phyloP scores from a whole-genome alignment of 768 basidiomycete species.

The Chalciporus chontae region DNA sequence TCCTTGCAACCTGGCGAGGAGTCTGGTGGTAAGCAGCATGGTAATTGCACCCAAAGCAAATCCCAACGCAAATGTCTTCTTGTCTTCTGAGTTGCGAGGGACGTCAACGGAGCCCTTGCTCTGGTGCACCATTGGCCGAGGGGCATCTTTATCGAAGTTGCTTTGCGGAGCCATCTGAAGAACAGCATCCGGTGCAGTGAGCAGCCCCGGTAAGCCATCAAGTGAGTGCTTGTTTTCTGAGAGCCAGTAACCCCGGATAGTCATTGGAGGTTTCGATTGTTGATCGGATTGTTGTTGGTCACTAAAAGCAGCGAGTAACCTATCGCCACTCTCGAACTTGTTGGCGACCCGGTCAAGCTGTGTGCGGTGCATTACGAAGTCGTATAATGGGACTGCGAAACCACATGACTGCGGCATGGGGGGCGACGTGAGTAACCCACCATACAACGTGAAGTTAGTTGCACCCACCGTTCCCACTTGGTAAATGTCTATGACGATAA shows the following conservation, averaged over 20 bases:
- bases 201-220: slow-evolving; percentile 56
- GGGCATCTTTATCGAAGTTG: too few relatives aligned
- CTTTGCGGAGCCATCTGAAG: background rate
- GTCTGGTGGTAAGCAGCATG: too few relatives aligned
- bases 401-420: slow-evolving; percentile 56
- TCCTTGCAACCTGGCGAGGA: too few relatives aligned
- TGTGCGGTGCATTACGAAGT: slow-evolving; percentile 54
- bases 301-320: slow-evolving; percentile 12
- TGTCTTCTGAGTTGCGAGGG: too few relatives aligned
- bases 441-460: background rate
- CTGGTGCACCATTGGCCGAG: too few relatives aligned
- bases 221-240: slow-evolving; percentile 47
- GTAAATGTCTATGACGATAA: slow-evolving; percentile 57
- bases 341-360: slow-evolving; percentile 41
- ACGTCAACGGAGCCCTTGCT: too few relatives aligned
- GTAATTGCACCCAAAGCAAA: too few relatives aligned
- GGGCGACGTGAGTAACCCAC: too few relatives aligned
- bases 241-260: slow-evolving; percentile 53
- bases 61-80: too few relatives aligned
- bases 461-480: slow-evolving; percentile 49
- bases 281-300: background rate
- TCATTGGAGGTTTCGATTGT: slow-evolving; percentile 21
- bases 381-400: slow-evolving; percentile 58
- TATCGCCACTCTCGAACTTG: slow-evolving; percentile 42
- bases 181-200: slow-evolving; percentile 21